Percentiles rank a stretch among this genome's conserved stretches.
phyloP scores from a whole-genome alignment of 1,139 yeast species.

The Hanseniaspora uvarum region DNA sequence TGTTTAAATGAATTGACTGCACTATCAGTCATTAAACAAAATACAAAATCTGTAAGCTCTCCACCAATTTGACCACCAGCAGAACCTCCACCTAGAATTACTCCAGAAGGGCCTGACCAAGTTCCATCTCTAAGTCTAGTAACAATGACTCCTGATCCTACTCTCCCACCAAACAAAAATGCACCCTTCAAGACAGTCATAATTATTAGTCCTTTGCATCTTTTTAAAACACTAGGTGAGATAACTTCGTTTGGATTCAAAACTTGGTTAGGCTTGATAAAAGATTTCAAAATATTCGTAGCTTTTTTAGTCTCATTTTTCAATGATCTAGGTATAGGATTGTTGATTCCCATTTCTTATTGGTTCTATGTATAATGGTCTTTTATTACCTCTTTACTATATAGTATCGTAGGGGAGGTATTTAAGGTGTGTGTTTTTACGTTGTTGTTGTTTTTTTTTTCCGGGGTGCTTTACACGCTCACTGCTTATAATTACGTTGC shows the following conservation, averaged over 20 bases:
- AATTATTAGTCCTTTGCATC: conserved; percentile 87
- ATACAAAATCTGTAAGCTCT: conserved; percentile 91
- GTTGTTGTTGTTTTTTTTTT: background rate
- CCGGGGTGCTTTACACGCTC: too few relatives aligned
- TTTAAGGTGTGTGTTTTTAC: background rate
- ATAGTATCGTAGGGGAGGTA: too few relatives aligned
- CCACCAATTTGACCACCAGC: conserved; percentile 98
- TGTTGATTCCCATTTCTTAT: conserved; percentile 74
- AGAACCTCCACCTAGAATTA: conserved; percentile 95
- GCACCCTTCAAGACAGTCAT: conserved; percentile 94
- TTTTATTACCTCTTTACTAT: too few relatives aligned
- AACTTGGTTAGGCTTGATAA: conserved; percentile 89
- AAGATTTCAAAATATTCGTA: conserved; percentile 83
- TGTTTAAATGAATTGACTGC: conserved; percentile 95
- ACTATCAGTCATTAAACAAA: conserved; percentile 70
- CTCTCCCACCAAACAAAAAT: conserved; percentile 88
- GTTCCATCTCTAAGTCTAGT: conserved; percentile 88
- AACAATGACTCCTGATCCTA: conserved; percentile 92
- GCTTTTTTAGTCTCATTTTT: conserved; percentile 85
- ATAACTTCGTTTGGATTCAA: conserved; percentile 82
- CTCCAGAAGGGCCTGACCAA: conserved; percentile 98
- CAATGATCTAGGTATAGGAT: conserved; percentile 88
- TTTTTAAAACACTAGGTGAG: conserved; percentile 77
- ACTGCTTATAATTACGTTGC: too few relatives aligned
- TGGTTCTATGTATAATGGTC: background rate